Base-by-base conservation (phyloP, 129 eudicot genomes). In the Escallonia herrerae region DNA sequence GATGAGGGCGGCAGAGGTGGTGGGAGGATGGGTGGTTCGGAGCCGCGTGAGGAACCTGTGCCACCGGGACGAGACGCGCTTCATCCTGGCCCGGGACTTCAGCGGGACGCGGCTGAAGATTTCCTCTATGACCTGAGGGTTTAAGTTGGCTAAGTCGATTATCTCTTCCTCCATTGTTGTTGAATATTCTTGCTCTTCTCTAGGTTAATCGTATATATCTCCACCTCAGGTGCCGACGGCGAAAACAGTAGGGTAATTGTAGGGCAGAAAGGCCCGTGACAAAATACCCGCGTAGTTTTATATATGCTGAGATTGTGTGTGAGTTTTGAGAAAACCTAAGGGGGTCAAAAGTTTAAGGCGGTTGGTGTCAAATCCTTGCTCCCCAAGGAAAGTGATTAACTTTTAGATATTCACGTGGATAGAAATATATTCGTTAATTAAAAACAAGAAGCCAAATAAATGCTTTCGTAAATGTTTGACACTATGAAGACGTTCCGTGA, bases 1-100 rank as follows among this genome's bases (percentile, higher is more conserved):
- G 2, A 74, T 55, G 7, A 65, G 72, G 52, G 67, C 63, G 4
- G 73, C 22, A 40, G 66, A 39, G 56, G 67, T 66, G 47, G 73
- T 59, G 7, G 46, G 33, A 8, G 66, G 67, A 38, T 46, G 5
- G 5, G 13, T 14, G 9, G 0, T 12, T 58, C 67, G 78, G 49
- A 66, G 60, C 52, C 12, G 45, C 40, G 45, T 38, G 63, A 60
- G 66, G 13, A 5, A 58, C 44, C 8, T n/a, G 22, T n/a, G n/a
- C 72, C 72, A 66, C 2, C 2, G 41, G n/a, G 42, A 15, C 7
- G 67, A 65, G 13, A 73, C 62, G 38, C 66, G 47, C 14, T 48
- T 55, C 8, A 73, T 50, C 37, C 64, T 45, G 3, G 60, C 22
- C n/a, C 52, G 71, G n/a, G 37, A 48, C 43, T 47, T 50, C 12